Conservation (phyloP, 1,284 basidiomycete species). For the Ustilago sp. region DNA sequence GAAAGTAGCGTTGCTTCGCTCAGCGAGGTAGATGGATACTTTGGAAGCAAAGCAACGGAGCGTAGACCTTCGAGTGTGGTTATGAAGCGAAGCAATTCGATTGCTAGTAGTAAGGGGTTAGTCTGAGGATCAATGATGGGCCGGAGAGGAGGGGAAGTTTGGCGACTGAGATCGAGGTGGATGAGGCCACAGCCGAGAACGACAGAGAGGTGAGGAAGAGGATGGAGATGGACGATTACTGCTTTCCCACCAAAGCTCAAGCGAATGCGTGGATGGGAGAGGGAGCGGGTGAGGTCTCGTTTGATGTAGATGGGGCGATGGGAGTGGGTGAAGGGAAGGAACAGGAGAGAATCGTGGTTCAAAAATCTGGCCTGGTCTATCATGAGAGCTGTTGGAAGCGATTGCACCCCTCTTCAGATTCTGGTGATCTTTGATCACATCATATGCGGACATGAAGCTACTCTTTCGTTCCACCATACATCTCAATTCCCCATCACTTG, state of each 20-base stretch:
- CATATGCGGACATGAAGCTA: too few relatives aligned
- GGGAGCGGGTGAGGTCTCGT: background rate
- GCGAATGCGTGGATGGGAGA: slow-evolving; percentile 1
- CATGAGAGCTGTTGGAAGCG: slow-evolving; percentile 42
- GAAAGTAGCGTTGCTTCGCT: slow-evolving; percentile 8
- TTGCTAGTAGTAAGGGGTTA: slow-evolving; percentile 27
- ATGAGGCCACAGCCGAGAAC: background rate
- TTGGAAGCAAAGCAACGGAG: slow-evolving; percentile 9
- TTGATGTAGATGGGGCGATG: background rate
- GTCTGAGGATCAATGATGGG: slow-evolving; percentile 41
- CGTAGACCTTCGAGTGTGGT: slow-evolving; percentile 12
- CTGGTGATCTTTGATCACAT: background rate
- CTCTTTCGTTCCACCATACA: background rate
- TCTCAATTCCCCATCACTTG: background rate
- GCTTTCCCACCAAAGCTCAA: slow-evolving; percentile 13
- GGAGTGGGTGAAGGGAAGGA: slow-evolving; percentile 6
- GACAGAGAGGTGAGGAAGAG: slow-evolving; percentile 18
- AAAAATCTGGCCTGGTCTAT: slow-evolving; percentile 35
- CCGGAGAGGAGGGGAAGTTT: slow-evolving; percentile 3
- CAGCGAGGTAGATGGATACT: slow-evolving; percentile 38
- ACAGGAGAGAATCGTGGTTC: slow-evolving; percentile 39
- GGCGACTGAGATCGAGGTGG: background rate
- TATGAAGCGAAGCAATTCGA: slow-evolving; percentile 29
- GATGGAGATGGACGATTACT: slow-evolving; percentile 38
- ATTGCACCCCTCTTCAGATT: background rate